These are phyloP conservation scores for Paspalum notatum DNA, from an alignment of 176 grass and related monocot genomes.

Conservation along the genomic window DNA sequence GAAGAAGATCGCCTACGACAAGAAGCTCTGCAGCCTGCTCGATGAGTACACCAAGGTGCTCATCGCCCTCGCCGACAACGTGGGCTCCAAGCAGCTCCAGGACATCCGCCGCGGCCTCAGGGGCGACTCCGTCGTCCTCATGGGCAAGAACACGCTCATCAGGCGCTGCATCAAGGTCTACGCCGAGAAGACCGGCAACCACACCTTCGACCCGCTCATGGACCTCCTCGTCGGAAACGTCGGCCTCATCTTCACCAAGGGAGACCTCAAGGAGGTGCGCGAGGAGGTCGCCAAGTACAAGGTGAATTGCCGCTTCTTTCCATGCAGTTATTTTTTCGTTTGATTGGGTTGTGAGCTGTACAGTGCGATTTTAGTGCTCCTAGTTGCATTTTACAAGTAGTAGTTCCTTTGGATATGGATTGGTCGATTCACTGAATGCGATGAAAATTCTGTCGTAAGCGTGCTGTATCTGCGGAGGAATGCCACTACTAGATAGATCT, in stretches of 20 bases:
- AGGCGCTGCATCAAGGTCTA: constrained; percentile 77
- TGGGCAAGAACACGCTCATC: constrained; percentile 94
- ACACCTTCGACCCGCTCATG: constrained; percentile 53
- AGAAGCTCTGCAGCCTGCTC: constrained; percentile 68
- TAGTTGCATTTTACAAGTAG: too few relatives aligned
- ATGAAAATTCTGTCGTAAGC: too few relatives aligned
- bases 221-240: constrained; percentile 78
- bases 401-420: too few relatives aligned
- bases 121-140: constrained; percentile 80
- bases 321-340: background rate
- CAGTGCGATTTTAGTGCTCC: background rate
- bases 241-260: constrained; percentile 91
- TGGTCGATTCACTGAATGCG: too few relatives aligned
- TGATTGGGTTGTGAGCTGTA: background rate
- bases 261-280: constrained; percentile 86
- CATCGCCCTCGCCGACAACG: constrained; percentile 73
- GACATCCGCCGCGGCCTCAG: constrained; percentile 67
- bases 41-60: constrained; percentile 88
- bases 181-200: constrained; percentile 58
- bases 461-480: too few relatives aligned
- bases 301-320: constrained; percentile 7
- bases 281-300: constrained; percentile 88
- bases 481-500: too few relatives aligned
- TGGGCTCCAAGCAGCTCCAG: constrained; percentile 88
- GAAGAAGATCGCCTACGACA: constrained; percentile 80